Evolutionary conservation across 306 rosid species (phyloP).

Genomic region (Trichosanthes cucumerina): DNA sequence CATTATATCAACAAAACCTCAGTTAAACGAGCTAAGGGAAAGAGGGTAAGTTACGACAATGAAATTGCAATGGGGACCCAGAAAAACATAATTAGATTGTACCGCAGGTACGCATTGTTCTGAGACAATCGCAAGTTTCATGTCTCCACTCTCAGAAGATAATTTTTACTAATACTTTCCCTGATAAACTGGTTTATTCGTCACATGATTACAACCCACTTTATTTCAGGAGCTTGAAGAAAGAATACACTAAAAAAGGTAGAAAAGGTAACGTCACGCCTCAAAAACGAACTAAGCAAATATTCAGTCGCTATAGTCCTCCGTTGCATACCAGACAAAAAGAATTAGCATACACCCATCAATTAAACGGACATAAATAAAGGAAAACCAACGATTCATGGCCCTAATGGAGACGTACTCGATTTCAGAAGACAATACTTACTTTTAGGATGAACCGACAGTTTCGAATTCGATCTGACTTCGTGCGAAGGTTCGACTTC

Average conservation of each 20-base stretch:
- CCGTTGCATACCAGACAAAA: background rate
- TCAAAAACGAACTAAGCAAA: background rate
- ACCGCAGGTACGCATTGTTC: too few relatives aligned
- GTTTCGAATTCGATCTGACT: constrained; percentile 25
- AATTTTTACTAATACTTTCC: background rate
- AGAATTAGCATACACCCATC: background rate
- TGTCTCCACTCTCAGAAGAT: background rate
- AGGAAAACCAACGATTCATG: background rate
- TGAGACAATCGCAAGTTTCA: background rate
- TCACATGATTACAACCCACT: background rate
- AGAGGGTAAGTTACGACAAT: background rate
- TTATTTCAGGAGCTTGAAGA: background rate
- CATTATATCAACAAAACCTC: background rate
- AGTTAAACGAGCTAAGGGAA: background rate
- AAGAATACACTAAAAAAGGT: background rate
- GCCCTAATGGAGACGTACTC: background rate
- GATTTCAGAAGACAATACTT: background rate
- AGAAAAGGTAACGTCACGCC: background rate
- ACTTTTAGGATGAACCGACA: constrained; percentile 30
- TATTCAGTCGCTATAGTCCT: background rate
- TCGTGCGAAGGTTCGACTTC: constrained; percentile 12
- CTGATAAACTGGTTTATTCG: background rate
- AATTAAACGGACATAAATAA: background rate
- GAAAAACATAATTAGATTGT: background rate
- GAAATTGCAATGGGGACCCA: background rate